A percentile compares a stretch with the other conserved stretches of the same genome.
These are phyloP conservation scores for Jatropha podagrica DNA, from an alignment of 441 rosid genomes.

Conservation along the genomic window DNA sequence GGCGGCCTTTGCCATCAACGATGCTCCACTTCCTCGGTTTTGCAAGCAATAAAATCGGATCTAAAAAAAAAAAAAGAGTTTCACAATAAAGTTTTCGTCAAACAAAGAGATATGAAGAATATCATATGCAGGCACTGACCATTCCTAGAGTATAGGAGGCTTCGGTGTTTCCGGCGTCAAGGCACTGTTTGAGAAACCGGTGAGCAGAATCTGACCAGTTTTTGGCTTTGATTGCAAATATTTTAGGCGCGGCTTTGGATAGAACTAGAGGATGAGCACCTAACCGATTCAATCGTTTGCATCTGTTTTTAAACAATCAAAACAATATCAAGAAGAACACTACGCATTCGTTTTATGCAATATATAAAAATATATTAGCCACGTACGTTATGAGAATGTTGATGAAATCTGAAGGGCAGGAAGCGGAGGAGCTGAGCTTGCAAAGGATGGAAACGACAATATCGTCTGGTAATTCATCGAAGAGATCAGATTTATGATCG, in stretches of 20 bases:
- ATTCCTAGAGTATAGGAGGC: conserved; percentile 83
- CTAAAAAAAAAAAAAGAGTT: conserved; percentile 34
- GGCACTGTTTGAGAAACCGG: conserved; percentile 62
- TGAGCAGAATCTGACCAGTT: conserved; percentile 76
- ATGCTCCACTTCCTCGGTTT: conserved; percentile 59
- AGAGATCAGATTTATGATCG: conserved; percentile 30
- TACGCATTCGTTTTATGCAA: not conserved
- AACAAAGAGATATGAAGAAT: not conserved
- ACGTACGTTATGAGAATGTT: conserved; percentile 57
- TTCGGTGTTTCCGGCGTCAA: conserved; percentile 61
- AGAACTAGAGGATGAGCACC: conserved; percentile 54
- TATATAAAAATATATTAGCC: not conserved
- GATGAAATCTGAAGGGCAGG: conserved; percentile 65
- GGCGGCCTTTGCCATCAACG: conserved; percentile 87
- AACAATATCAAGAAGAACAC: not conserved
- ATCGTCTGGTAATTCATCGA: conserved; percentile 73
- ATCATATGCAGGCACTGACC: conserved; percentile 36
- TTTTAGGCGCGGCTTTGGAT: conserved; percentile 45
- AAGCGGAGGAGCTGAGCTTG: conserved; percentile 59
- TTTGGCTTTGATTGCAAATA: conserved; percentile 48
- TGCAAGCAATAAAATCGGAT: conserved; percentile 85
- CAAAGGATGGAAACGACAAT: conserved; percentile 55
- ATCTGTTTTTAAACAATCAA: conserved; percentile 35
- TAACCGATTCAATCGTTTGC: conserved; percentile 56
- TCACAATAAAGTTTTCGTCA: not conserved